Percentiles rank a stretch among this genome's conserved stretches.
Evolutionary conservation across 2,329 filamentous ascomycete species (phyloP).

Genomic region (Eutypella sp.): DNA sequence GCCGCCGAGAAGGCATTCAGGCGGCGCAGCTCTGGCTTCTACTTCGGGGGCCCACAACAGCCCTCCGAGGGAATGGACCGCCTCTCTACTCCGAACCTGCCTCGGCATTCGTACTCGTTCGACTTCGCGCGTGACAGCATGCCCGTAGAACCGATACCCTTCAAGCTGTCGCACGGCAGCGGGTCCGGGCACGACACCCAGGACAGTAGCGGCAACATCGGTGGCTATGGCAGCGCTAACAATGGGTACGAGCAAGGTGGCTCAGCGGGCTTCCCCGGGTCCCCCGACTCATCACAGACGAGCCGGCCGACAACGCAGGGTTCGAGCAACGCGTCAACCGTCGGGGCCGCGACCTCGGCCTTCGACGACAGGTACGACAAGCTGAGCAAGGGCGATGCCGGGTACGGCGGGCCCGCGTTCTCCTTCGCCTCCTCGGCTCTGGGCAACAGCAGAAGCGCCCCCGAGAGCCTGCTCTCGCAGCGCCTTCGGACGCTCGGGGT

Average conservation of each 20-base stretch:
- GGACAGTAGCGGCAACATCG: no score
- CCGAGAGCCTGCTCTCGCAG: slow-evolving; percentile 66
- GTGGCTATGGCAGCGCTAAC: slow-evolving; percentile 25
- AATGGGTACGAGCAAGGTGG: slow-evolving; percentile 14
- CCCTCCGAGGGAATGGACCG: slow-evolving; percentile 33
- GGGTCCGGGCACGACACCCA: slow-evolving; percentile 21
- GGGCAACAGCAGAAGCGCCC: slow-evolving; percentile 36
- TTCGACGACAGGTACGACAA: slow-evolving; percentile 53
- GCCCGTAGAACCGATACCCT: slow-evolving; percentile 48
- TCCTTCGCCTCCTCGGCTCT: slow-evolving; percentile 40
- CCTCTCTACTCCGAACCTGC: slow-evolving; percentile 16
- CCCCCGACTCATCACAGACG: slow-evolving; percentile 13
- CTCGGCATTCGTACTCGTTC: slow-evolving; percentile 20
- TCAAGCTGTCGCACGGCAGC: slow-evolving; percentile 31
- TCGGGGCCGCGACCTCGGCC: slow-evolving; percentile 4
- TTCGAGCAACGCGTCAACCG: slow-evolving; percentile 22
- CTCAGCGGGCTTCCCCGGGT: slow-evolving; percentile 20
- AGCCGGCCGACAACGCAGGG: slow-evolving; percentile 31
- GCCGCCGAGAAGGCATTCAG: slow-evolving; percentile 56
- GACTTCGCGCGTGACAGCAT: slow-evolving; percentile 27
- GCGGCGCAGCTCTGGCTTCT: slow-evolving; percentile 51
- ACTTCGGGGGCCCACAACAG: slow-evolving; percentile 27
- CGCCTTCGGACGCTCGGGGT: slow-evolving; percentile 60
- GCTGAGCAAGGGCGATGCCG: slow-evolving; percentile 58
- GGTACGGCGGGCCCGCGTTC: slow-evolving; percentile 56